phyloP scores from a whole-genome alignment of 345 rosid genomes.

The Citrus sinensis region DNA sequence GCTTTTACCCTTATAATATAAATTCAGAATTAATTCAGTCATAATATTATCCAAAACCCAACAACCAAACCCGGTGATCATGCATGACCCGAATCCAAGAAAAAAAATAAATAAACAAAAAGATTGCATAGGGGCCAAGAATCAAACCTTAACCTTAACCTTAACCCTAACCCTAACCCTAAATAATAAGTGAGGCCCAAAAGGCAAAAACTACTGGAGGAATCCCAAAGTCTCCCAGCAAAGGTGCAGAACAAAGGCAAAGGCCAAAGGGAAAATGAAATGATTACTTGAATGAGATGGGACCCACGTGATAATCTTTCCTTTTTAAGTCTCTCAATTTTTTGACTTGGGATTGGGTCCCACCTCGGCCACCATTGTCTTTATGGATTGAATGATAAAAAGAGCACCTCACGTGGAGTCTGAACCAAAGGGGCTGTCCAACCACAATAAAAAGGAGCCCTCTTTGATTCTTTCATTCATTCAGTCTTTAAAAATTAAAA shows the following conservation, averaged over 20 bases:
- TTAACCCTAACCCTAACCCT: not conserved
- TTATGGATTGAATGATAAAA: conserved; percentile 95
- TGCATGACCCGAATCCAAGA: not conserved
- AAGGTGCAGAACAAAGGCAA: conserved; percentile 53
- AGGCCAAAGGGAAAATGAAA: conserved; percentile 49
- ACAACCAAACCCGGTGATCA: not conserved
- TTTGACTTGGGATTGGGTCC: conserved; percentile 69
- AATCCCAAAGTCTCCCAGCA: conserved; percentile 49
- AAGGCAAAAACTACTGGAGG: conserved; percentile 15
- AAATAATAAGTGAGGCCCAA: not conserved
- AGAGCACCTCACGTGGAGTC: conserved; percentile 99
- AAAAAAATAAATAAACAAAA: not conserved
- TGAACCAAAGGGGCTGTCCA: conserved; percentile 87
- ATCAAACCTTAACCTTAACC: not conserved
- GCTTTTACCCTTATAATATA: not conserved
- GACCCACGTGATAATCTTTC: conserved; percentile 47
- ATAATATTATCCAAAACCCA: not conserved
- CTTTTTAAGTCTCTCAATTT: conserved; percentile 38
- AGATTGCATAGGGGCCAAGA: not conserved
- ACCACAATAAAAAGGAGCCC: conserved; percentile 49
- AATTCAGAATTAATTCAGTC: not conserved
- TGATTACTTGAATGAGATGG: conserved; percentile 78
- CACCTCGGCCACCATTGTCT: conserved; percentile 84
- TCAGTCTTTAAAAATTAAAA: not conserved
- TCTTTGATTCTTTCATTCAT: conserved; percentile 14